Evolutionary conservation across 1,139 yeast species (phyloP).

Genomic region (Taphrina pruni): DNA sequence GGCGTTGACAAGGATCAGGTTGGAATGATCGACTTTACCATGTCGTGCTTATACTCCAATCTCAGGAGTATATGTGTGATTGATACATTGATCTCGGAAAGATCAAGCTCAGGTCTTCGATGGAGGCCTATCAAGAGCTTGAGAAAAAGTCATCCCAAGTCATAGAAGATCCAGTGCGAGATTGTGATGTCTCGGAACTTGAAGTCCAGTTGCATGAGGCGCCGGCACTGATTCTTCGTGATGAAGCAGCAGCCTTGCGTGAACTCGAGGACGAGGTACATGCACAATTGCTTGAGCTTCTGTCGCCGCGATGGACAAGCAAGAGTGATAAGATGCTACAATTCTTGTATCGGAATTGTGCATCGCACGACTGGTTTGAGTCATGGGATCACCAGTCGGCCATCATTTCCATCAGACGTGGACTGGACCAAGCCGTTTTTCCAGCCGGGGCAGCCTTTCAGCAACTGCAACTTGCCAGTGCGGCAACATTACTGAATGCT

Average conservation of each 20-base stretch:
- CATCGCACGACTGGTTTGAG: conserved; percentile 36
- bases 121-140: background rate
- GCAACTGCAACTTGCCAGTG: background rate
- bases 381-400: conserved; percentile 27
- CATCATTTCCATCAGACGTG: conserved; percentile 18
- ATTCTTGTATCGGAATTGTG: conserved; percentile 19
- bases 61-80: too few species aligned
- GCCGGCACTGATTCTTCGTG: conserved; percentile 12
- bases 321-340: conserved; percentile 29
- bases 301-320: conserved; percentile 31
- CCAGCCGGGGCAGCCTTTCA: background rate
- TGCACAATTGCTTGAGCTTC: conserved; percentile 17
- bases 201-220: background rate
- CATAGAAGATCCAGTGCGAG: background rate
- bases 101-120: background rate
- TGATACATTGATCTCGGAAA: background rate
- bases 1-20: background rate
- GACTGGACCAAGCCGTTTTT: conserved; percentile 31
- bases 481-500: conserved; percentile 15
- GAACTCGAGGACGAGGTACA: conserved; percentile 22
- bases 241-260: conserved; percentile 16
- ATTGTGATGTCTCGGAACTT: conserved; percentile 8
- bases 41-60: too few species aligned
- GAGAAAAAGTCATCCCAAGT: too few species aligned
- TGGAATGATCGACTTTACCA: background rate